Conservation (phyloP, 768 basidiomycete species). For the Serendipita vermifera region DNA sequence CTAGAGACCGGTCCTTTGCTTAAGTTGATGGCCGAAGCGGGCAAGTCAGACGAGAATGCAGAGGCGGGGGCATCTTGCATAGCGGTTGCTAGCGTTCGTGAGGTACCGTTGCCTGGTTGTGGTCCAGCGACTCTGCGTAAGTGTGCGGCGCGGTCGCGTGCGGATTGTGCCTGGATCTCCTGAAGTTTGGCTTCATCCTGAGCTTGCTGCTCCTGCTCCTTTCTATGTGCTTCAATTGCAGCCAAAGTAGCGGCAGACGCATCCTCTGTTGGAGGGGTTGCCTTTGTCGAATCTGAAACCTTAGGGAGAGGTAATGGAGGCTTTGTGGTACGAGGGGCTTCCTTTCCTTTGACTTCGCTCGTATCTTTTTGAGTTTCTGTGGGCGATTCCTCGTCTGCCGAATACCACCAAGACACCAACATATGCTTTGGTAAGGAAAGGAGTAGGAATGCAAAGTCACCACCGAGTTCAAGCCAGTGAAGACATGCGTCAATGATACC, state of each 20-base stretch:
- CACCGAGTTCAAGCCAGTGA: constrained; percentile 46
- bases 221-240: background rate
- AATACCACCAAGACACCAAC: constrained; percentile 24
- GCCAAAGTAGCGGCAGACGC: background rate
- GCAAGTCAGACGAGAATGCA: too few species aligned
- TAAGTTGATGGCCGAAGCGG: too few species aligned
- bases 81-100: too few species aligned
- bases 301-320: too few species aligned
- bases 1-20: too few species aligned
- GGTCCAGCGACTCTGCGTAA: constrained; percentile 2
- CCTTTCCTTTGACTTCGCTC: too few species aligned
- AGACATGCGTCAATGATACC: constrained; percentile 49
- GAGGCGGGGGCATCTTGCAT: too few species aligned
- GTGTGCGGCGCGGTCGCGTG: constrained; percentile 1
- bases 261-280: too few species aligned
- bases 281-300: too few species aligned
- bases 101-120: too few species aligned
- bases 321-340: too few species aligned
- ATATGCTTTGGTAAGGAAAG: constrained; percentile 30
- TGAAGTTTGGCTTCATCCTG: background rate
- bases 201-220: background rate
- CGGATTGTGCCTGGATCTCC: background rate
- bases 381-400: background rate
- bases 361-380: background rate
- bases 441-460: constrained; percentile 44